Conservation (phyloP, 257 asterid species). For the Lithospermum erythrorhizon region DNA sequence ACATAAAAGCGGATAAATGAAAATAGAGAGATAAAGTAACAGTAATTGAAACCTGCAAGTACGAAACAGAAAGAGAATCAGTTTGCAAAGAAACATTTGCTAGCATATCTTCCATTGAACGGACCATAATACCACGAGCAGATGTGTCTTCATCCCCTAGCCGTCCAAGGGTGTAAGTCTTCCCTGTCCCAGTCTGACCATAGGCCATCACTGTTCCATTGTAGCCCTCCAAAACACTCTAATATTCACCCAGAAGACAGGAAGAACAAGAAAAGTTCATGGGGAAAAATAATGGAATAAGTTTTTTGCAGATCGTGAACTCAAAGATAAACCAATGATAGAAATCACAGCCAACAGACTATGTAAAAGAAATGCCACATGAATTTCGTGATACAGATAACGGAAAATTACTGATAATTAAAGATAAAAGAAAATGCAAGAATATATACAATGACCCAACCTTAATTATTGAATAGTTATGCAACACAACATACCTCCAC, state of each 20-base stretch:
- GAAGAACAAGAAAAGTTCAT: background rate
- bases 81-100: constrained; percentile 66
- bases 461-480: background rate
- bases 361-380: background rate
- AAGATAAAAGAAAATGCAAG: no score
- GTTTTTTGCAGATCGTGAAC: no score
- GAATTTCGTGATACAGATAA: no score
- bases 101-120: constrained; percentile 92
- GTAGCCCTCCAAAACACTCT: constrained; percentile 97
- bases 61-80: constrained; percentile 76
- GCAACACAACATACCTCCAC: constrained; percentile 61
- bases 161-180: constrained; percentile 93
- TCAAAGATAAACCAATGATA: no score
- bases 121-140: constrained; percentile 99
- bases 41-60: constrained; percentile 62
- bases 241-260: constrained; percentile 9
- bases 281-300: no score
- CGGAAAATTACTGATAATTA: no score
- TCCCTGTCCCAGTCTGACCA: constrained; percentile 99
- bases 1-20: constrained; percentile 6
- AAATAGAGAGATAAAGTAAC: constrained; percentile 5
- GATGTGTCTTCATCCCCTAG: constrained; percentile 95
- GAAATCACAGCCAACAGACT: no score
- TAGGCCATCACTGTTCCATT: constrained; percentile 99
- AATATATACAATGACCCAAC: no score